These are phyloP conservation scores for Phoma sp. DNA, from an alignment of 2,329 filamentous ascomycete species.

Conservation along the genomic window DNA sequence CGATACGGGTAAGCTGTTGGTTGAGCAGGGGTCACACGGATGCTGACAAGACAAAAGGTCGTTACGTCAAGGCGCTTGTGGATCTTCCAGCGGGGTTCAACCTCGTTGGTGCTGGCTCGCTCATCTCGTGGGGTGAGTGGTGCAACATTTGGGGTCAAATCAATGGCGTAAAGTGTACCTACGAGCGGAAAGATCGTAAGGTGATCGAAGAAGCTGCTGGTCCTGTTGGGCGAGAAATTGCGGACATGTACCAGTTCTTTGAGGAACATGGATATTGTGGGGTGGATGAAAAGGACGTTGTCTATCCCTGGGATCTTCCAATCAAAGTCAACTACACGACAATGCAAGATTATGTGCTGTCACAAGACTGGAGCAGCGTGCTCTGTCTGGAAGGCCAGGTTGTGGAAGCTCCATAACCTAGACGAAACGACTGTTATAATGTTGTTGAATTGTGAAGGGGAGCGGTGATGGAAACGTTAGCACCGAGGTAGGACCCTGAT, in stretches of 20 bases:
- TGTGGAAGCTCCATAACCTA: background rate
- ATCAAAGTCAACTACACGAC: slow-evolving; percentile 29
- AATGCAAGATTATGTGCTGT: slow-evolving; percentile 37
- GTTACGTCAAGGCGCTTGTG: slow-evolving; percentile 35
- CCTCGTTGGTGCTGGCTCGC: slow-evolving; percentile 34
- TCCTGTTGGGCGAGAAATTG: slow-evolving; percentile 35
- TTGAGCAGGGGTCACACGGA: too few species aligned
- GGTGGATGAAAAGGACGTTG: slow-evolving; percentile 35
- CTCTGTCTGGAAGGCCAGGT: background rate
- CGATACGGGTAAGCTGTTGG: slow-evolving; percentile 36
- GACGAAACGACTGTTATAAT: too few species aligned
- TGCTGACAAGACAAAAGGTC: slow-evolving; percentile 11
- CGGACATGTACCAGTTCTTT: slow-evolving; percentile 45
- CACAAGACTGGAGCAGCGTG: slow-evolving; percentile 28
- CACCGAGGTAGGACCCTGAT: background rate
- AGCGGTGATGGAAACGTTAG: too few species aligned
- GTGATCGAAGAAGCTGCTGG: slow-evolving; percentile 33
- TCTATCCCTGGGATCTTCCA: slow-evolving; percentile 38
- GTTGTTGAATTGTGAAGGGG: too few species aligned
- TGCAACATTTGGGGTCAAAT: slow-evolving; percentile 30
- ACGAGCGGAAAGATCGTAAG: slow-evolving; percentile 21
- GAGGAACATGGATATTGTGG: slow-evolving; percentile 50
- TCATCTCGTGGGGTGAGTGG: slow-evolving; percentile 34
- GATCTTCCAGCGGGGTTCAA: slow-evolving; percentile 29
- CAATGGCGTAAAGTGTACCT: slow-evolving; percentile 27